Evolutionary conservation across 2,329 filamentous ascomycete species (phyloP), one percentile per base, ranked within the genome.

Genomic region (Ascocoryne sarcoides): DNA sequence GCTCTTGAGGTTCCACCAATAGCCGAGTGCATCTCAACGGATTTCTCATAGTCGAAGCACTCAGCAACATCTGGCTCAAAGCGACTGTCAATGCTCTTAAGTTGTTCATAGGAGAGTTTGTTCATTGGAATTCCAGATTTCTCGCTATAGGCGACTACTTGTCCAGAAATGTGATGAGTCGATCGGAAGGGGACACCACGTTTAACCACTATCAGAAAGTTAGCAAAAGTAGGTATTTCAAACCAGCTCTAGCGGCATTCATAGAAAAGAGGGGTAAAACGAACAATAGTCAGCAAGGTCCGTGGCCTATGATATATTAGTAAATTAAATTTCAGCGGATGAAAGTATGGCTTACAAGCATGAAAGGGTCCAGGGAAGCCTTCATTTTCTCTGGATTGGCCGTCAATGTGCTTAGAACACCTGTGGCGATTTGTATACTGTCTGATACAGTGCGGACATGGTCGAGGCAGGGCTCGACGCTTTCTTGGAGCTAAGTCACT

Each of bases 401-500:
- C 4, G 67, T 74, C 9, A 93, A 67, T 0, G 85, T 93, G 1
- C 77, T 76, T 3, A 94, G 69, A 4, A 93, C 82, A 40, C 88
- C 84, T 17, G 83, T 84, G 19, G 84, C 84, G 53, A 94, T 94
- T 61, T 82, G 78, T 40, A 93, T 73, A 57, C 82, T 87, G 67
- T 93, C 83, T 42, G 73, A 74, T 46, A 92, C 72, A 4, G 85
- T 90, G 71, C 88, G 84, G 62, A 89, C 75, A 60, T 81, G 76
- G 62, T 93, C 85, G 36, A 94, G 75, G 65, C 94, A 77, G n/a
- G 83, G 82, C 69, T 93, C 83, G 46, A 85, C 80, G 43, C 77
- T 82, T 65, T 94, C 87, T 64, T 95, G 86, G n/a, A 93, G 65
- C 42, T 44, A 19, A 7, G 21, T 5, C 21, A 44, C 50, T 48